Evolutionary conservation across 345 rosid genomes (phyloP).

Genomic region (Gossypium longicalyx): DNA sequence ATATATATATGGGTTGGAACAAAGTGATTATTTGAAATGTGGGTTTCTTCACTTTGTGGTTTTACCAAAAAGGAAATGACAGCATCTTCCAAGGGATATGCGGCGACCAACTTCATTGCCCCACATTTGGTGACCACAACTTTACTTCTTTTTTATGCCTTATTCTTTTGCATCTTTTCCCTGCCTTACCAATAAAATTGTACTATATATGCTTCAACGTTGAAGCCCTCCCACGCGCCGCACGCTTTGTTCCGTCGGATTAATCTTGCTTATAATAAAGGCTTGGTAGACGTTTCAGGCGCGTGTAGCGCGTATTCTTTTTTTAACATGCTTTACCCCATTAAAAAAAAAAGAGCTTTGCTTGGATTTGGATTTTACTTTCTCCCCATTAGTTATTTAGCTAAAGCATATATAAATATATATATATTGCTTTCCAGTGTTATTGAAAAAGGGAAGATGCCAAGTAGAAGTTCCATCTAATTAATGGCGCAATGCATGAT

Average conservation of each 20-base stretch:
- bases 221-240: conserved; percentile 8
- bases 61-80: conserved; percentile 3
- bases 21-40: background rate
- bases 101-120: conserved; percentile 28
- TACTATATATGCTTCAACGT: background rate
- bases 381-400: background rate
- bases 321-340: background rate
- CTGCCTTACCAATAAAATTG: background rate
- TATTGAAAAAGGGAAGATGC: conserved; percentile 2
- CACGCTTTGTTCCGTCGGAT: background rate
- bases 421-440: background rate
- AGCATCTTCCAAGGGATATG: conserved; percentile 52
- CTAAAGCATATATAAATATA: background rate
- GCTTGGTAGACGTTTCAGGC: background rate
- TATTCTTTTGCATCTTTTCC: background rate
- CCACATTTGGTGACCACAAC: conserved; percentile 16
- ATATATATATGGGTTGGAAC: background rate
- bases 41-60: conserved; percentile 15
- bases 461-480: background rate
- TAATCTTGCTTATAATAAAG: background rate
- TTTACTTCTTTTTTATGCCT: background rate
- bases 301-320: background rate
- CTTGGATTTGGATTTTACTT: conserved; percentile 6
- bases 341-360: background rate
- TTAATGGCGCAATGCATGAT: background rate